phyloP scores from a whole-genome alignment of 306 rosid species.

The Pyrus communis region DNA sequence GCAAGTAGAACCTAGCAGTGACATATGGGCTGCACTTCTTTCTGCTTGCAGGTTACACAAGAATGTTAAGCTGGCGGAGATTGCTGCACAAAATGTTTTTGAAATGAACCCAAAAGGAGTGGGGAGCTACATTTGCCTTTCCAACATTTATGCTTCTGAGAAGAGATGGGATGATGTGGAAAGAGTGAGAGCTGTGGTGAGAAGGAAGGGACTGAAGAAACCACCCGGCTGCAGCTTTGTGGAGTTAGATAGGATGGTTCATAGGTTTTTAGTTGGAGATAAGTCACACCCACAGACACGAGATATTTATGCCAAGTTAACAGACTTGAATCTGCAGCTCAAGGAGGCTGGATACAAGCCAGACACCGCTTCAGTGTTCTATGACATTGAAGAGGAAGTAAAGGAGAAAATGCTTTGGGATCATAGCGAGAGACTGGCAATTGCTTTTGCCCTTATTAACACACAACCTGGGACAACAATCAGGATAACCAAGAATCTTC shows the following conservation, averaged over 20 bases:
- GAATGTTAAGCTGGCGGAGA: slow-evolving; percentile 46
- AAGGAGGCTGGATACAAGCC: slow-evolving; percentile 53
- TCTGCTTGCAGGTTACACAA: slow-evolving; percentile 50
- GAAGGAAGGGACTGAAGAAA: slow-evolving; percentile 36
- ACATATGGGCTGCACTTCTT: slow-evolving; percentile 51
- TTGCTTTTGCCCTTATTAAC: slow-evolving; percentile 47
- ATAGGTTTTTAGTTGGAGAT: slow-evolving; percentile 50
- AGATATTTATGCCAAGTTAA: slow-evolving; percentile 35
- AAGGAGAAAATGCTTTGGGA: slow-evolving; percentile 63
- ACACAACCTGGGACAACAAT: slow-evolving; percentile 36
- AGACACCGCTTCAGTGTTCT: slow-evolving; percentile 50
- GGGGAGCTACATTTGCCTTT: slow-evolving; percentile 55
- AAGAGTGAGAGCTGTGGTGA: slow-evolving; percentile 40
- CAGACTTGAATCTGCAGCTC: slow-evolving; percentile 38
- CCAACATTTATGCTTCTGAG: slow-evolving; percentile 56
- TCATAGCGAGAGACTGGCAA: slow-evolving; percentile 55
- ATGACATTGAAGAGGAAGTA: slow-evolving; percentile 46
- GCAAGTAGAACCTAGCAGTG: slow-evolving; percentile 37
- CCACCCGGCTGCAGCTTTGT: slow-evolving; percentile 50
- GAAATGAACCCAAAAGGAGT: slow-evolving; percentile 43
- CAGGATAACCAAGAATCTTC: slow-evolving; percentile 59
- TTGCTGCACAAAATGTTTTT: slow-evolving; percentile 42
- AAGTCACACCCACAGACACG: slow-evolving; percentile 39
- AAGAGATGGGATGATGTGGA: slow-evolving; percentile 56
- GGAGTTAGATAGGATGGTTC: slow-evolving; percentile 47